These are phyloP conservation scores for Zasmidium angulare DNA, from an alignment of 2,329 filamentous ascomycete genomes.

Conservation along the genomic window DNA sequence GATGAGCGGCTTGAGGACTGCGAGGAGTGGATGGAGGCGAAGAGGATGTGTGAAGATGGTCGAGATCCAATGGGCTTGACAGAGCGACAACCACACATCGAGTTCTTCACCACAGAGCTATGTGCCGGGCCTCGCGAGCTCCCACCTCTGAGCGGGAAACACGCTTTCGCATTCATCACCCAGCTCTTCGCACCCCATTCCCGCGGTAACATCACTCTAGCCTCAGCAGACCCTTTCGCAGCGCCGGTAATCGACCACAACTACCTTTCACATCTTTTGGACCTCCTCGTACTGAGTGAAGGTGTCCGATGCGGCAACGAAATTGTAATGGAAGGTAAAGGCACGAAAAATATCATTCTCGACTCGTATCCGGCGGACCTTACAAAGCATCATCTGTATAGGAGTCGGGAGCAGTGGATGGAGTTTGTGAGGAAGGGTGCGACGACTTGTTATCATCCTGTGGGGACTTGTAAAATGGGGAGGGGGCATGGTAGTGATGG, in stretches of 20 bases:
- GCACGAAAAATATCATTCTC: neutral
- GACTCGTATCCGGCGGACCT: neutral
- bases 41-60: constrained; percentile 37
- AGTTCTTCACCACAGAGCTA: constrained; percentile 60
- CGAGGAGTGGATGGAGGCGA: constrained; percentile 55
- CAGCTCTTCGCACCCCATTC: constrained; percentile 6
- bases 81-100: constrained; percentile 57
- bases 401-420: constrained; percentile 4
- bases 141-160: neutral
- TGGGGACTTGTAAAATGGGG: constrained; percentile 56
- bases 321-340: constrained; percentile 6
- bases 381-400: neutral
- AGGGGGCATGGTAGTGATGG: too few relatives aligned
- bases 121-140: constrained; percentile 2
- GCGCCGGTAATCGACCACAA: constrained; percentile 5
- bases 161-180: constrained; percentile 9
- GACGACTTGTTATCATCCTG: constrained; percentile 51
- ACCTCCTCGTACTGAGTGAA: constrained; percentile 6
- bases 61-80: constrained; percentile 64
- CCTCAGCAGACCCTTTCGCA: constrained; percentile 2
- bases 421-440: constrained; percentile 5
- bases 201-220: neutral
- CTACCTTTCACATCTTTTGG: constrained; percentile 4
- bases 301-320: constrained; percentile 6
- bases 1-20: constrained; percentile 55